phyloP scores from a whole-genome alignment of 495 filamentous ascomycete species.

The Apodospora peruviana region DNA sequence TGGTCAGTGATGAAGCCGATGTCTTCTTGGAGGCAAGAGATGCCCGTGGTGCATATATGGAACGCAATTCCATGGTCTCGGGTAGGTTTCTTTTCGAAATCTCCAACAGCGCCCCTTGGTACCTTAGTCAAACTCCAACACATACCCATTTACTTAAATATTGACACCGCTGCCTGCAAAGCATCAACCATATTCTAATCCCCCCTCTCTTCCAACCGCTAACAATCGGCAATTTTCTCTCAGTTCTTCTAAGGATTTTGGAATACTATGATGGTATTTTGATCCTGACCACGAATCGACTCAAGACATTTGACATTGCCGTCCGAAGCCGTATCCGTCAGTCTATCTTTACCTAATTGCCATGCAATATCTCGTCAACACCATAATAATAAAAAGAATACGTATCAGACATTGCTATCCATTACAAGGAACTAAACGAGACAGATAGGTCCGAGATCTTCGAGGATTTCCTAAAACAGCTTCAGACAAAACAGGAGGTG shows the following conservation, averaged over 20 bases:
- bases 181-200: neutral
- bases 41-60: no score
- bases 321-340: conserved; percentile 11
- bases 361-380: conserved; percentile 7
- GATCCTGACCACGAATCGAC: conserved; percentile 1
- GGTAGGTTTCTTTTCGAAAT: conserved; percentile 8
- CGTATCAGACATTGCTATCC: no score
- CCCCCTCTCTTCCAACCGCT: neutral
- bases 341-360: conserved; percentile 1
- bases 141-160: neutral
- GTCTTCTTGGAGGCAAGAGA: no score
- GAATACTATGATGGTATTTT: neutral
- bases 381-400: neutral
- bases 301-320: conserved; percentile 11
- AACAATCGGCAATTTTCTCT: no score
- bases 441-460: no score
- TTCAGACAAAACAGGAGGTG: neutral
- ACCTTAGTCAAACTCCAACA: no score
- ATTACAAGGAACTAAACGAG: no score
- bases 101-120: no score
- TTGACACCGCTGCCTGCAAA: neutral
- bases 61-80: conserved; percentile 35
- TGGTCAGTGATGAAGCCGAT: no score
- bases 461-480: conserved; percentile 13
- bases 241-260: conserved; percentile 1